Evolutionary conservation across 106 monocot genomes (phyloP), one percentile per base, ranked within the genome.

Genomic region (Dioscorea dumetorum): DNA sequence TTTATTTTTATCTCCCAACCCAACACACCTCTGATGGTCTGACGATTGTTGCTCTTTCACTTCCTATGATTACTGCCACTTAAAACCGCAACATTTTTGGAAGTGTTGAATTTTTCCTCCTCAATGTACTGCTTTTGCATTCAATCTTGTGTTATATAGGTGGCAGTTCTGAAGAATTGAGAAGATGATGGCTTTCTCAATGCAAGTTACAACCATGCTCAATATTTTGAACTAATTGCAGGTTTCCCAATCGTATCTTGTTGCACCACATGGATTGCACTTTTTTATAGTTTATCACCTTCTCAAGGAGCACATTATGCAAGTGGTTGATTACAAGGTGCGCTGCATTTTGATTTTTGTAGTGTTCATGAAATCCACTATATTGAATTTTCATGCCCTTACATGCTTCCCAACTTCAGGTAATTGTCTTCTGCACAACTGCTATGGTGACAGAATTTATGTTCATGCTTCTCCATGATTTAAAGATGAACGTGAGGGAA

Each of bases 401-500:
- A 15, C 0, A 63, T 8, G 8, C 14, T 63, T 2, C 32, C 33
- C 32, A 32, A 48, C 33, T 63, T 56, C 74, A 99, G 97, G 87
- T 99, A 17, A 85, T 99, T 71, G 76, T 99, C 7, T 99, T 89
- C 74, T 99, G 92, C 80, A 81, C 89, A 63, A 92, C 92, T 49
- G 86, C 92, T 57, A 99, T 92, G 97, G 82, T 85, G 58, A 83
- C 92, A 49, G 79, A 76, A 63, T 78, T 92, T 60, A 76, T 83
- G 72, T 85, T 70, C 57, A 33, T 75, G 22, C 81, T 89, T 70
- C 89, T 99, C 34, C 80, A 72, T 69, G 81, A 92, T 60, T 72
- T 99, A 80, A 92, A 87, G 72, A 72, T 99, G 76, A 99, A 99
- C 83, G 91, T 80, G 11, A 90, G 84, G 69, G 92, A 92, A 77